Conservation (phyloP, 2,329 filamentous ascomycete genomes). For the Ophiostoma ulmi region DNA sequence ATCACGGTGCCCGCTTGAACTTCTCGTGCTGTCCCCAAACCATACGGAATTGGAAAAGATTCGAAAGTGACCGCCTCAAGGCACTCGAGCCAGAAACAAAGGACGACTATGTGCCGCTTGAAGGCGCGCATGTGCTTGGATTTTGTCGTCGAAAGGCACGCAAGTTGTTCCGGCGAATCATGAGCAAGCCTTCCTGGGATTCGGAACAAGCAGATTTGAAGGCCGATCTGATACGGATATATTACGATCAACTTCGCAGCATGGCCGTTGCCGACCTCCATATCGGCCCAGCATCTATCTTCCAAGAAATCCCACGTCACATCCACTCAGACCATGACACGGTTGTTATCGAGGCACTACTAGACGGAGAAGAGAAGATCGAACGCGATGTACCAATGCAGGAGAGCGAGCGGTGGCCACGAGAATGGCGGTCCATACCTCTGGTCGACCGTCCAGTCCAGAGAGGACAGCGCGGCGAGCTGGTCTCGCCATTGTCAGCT, state of each 20-base stretch:
- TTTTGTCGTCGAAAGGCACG: not conserved
- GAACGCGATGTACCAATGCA: not conserved
- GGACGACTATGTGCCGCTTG: no score
- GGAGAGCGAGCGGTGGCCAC: not conserved
- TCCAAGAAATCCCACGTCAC: not conserved
- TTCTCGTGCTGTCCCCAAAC: not conserved
- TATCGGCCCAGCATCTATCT: not conserved
- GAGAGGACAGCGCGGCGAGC: not conserved
- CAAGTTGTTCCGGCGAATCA: not conserved
- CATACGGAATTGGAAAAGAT: no score
- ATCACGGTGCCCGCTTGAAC: not conserved
- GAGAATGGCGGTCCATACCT: not conserved
- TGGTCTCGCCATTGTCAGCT: constrained; percentile 16
- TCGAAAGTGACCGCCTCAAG: not conserved
- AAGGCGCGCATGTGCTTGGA: not conserved
- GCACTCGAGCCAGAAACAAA: no score
- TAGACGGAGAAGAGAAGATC: not conserved
- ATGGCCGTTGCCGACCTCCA: not conserved
- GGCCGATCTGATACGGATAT: not conserved
- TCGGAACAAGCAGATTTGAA: not conserved
- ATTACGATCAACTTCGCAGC: not conserved
- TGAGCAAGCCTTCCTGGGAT: not conserved
- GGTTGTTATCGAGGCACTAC: not conserved
- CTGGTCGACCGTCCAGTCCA: constrained; percentile 15
- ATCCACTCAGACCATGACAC: not conserved